A percentile compares a stretch with the other conserved stretches of the same genome.
phyloP scores from a whole-genome alignment of 1,284 basidiomycete genomes.

The Cryptococcus neoformans region DNA sequence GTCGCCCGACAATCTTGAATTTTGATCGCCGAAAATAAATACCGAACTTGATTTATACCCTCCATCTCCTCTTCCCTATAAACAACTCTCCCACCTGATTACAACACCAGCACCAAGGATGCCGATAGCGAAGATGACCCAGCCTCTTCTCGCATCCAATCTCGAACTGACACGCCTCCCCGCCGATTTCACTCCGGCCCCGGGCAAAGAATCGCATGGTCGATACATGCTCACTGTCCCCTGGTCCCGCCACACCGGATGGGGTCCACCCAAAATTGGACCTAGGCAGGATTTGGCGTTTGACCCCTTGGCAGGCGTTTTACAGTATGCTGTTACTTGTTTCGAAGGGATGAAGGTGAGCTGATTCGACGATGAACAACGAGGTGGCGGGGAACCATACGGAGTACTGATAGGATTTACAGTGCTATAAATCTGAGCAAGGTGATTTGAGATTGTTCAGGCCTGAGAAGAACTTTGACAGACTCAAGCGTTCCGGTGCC shows the following conservation, averaged over 20 bases:
- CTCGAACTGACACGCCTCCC: constrained; percentile 42
- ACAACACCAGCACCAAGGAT: background rate
- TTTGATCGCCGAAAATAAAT: background rate
- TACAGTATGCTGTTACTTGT: constrained; percentile 47
- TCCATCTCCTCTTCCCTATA: background rate
- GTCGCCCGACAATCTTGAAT: too few relatives aligned
- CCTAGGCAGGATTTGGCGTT: constrained; percentile 33
- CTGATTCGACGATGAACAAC: background rate
- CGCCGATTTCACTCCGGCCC: constrained; percentile 23
- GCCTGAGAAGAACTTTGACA: constrained; percentile 43
- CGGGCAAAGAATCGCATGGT: constrained; percentile 33
- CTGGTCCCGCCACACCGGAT: constrained; percentile 38
- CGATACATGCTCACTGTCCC: constrained; percentile 41
- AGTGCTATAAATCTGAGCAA: constrained; percentile 45
- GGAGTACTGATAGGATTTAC: too few relatives aligned
- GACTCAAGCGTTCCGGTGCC: constrained; percentile 43
- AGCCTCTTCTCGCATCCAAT: constrained; percentile 15
- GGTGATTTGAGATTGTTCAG: constrained; percentile 43
- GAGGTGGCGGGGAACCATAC: background rate
- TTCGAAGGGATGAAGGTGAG: constrained; percentile 50
- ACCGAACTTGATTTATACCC: background rate
- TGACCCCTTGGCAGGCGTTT: constrained; percentile 42
- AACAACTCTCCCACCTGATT: background rate
- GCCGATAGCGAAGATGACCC: constrained; percentile 17
- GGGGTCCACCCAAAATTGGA: constrained; percentile 44